Conservation (phyloP, 2,329 filamentous ascomycete genomes). For the Cephalotrichum gorgonifer region DNA sequence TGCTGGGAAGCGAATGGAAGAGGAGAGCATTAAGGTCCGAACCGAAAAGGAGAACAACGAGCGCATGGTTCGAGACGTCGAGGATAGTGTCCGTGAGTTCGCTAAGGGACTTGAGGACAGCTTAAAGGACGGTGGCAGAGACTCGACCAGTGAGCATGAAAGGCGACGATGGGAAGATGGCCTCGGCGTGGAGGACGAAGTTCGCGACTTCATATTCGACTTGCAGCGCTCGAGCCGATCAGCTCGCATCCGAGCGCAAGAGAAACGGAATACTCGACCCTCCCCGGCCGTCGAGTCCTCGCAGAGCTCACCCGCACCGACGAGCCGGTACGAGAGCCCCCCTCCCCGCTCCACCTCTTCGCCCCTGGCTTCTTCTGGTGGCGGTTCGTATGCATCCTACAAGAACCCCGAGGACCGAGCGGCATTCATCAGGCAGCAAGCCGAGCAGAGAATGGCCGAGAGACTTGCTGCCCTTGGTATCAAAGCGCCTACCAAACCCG, state of each 20-base stretch:
- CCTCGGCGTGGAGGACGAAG: conserved; percentile 89
- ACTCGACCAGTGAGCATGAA: conserved; percentile 77
- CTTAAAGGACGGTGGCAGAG: conserved; percentile 70
- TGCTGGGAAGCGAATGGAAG: conserved; percentile 76
- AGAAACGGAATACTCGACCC: conserved; percentile 36
- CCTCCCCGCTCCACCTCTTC: conserved; percentile 23
- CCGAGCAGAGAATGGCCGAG: conserved; percentile 94
- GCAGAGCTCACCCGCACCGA: conserved; percentile 31
- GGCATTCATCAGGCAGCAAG: conserved; percentile 93
- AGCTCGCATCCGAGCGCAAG: conserved; percentile 54
- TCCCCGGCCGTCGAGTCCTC: conserved; percentile 30
- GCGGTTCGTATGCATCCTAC: conserved; percentile 69
- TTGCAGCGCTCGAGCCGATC: conserved; percentile 78
- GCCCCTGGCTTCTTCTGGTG: conserved; percentile 37
- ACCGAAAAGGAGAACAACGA: conserved; percentile 91
- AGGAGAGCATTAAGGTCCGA: conserved; percentile 71
- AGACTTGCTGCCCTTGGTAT: conserved; percentile 87
- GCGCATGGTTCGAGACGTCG: conserved; percentile 91
- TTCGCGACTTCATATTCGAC: conserved; percentile 97
- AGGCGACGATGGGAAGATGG: conserved; percentile 91
- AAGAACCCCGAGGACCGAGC: conserved; percentile 89
- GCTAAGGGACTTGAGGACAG: conserved; percentile 74
- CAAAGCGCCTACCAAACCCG: conserved; percentile 67
- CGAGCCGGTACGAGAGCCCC: conserved; percentile 36
- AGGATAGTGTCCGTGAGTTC: conserved; percentile 90